phyloP scores from a whole-genome alignment of 768 basidiomycete species.

The Russula foetens region DNA sequence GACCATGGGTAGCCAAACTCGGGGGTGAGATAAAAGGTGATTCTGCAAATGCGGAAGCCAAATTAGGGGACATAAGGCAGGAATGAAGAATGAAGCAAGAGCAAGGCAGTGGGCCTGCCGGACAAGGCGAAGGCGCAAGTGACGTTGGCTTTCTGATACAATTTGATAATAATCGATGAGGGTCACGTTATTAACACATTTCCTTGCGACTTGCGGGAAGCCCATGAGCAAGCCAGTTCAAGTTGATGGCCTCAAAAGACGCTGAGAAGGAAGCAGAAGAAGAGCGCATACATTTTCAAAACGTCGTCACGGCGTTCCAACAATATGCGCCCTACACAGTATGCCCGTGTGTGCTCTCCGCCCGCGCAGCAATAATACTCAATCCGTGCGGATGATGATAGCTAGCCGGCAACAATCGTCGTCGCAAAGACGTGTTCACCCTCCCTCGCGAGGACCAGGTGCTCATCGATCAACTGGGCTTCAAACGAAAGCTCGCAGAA shows the following conservation, averaged over 20 bases:
- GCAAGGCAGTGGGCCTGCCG: too few species aligned
- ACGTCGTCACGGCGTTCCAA: conserved; percentile 67
- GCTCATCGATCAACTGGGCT: conserved; percentile 60
- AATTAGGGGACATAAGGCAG: too few species aligned
- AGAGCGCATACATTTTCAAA: conserved; percentile 66
- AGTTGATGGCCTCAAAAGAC: conserved; percentile 8
- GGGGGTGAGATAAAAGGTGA: too few species aligned
- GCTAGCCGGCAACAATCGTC: conserved; percentile 53
- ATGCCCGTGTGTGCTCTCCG: conserved; percentile 13
- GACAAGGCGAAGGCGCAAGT: too few species aligned
- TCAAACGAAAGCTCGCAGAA: conserved; percentile 66
- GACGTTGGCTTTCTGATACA: too few species aligned
- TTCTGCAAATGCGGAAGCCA: too few species aligned
- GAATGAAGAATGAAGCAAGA: too few species aligned
- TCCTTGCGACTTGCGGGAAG: too few species aligned
- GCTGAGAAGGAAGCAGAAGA: conserved; percentile 31
- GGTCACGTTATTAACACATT: background rate
- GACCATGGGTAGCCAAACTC: too few species aligned
- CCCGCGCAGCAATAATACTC: conserved; percentile 20
- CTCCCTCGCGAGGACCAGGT: conserved; percentile 63
- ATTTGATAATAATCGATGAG: background rate
- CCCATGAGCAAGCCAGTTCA: background rate
- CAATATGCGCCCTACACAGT: conserved; percentile 74
- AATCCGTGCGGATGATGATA: conserved; percentile 20
- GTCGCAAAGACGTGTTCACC: conserved; percentile 70